phyloP scores from a whole-genome alignment of 176 grass and related monocot species.

The Bolboschoenus planiculmis region DNA sequence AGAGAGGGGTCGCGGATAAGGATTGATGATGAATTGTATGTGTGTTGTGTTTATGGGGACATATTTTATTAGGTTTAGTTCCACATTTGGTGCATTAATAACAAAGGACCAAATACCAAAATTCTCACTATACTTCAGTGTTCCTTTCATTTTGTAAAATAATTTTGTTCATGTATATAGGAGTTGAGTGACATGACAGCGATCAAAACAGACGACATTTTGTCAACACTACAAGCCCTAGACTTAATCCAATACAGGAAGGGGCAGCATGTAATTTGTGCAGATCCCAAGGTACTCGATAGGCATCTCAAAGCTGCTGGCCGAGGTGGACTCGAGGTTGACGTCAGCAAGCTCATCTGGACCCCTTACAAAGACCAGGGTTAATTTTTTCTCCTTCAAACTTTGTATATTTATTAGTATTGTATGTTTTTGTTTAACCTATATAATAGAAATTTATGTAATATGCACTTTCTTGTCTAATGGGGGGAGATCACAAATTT shows the following conservation, averaged over 20 bases:
- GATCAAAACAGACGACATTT: conserved; percentile 89
- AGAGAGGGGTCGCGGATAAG: background rate
- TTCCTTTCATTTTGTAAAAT: background rate
- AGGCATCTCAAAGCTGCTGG: conserved; percentile 89
- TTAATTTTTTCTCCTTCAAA: conserved; percentile 18
- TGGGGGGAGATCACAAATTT: background rate
- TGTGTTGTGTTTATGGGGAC: background rate
- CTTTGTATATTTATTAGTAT: conserved; percentile 11
- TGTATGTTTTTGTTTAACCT: conserved; percentile 7
- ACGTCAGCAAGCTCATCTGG: conserved; percentile 96
- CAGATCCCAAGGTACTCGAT: conserved; percentile 89
- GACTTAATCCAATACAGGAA: conserved; percentile 92
- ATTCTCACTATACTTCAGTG: background rate
- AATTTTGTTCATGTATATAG: conserved; percentile 24
- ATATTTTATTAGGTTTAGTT: background rate
- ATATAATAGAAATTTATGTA: background rate
- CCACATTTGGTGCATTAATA: background rate
- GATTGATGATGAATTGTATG: background rate
- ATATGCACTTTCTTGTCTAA: conserved; percentile 1
- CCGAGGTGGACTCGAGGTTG: conserved; percentile 76
- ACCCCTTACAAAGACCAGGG: conserved; percentile 97
- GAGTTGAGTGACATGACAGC: conserved; percentile 97
- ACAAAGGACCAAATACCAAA: background rate
- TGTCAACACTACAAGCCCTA: conserved; percentile 76
- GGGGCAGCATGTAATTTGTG: conserved; percentile 92